Percentiles rank a stretch among this genome's conserved stretches.
phyloP scores from a whole-genome alignment of 371 early-diverging fungal genomes.

The Blyttiomyces sp. region DNA sequence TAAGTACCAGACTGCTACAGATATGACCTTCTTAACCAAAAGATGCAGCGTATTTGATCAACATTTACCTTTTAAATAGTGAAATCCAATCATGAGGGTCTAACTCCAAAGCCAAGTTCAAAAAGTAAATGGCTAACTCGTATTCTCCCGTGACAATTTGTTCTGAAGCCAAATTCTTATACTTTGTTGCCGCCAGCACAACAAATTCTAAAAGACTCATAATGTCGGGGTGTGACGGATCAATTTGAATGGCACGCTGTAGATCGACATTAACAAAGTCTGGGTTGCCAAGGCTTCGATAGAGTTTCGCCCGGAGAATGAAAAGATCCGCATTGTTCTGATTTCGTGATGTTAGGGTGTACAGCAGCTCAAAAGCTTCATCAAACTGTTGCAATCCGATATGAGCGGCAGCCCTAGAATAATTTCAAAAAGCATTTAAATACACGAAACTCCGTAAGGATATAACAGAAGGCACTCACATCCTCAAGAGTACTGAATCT shows the following conservation, averaged over 20 bases:
- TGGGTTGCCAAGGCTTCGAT: slow-evolving; percentile 21
- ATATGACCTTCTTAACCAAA: not conserved
- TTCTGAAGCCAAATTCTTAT: slow-evolving; percentile 39
- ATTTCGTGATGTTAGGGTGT: slow-evolving; percentile 24
- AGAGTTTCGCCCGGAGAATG: slow-evolving; percentile 39
- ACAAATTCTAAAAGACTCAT: slow-evolving; percentile 27
- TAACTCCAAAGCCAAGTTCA: slow-evolving; percentile 42
- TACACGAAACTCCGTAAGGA: not conserved
- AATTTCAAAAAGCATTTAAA: not conserved
- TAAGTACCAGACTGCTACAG: not conserved
- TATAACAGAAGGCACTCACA: slow-evolving; percentile 11
- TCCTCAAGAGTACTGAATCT: slow-evolving; percentile 22
- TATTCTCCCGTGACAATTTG: slow-evolving; percentile 28
- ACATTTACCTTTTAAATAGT: slow-evolving; percentile 24
- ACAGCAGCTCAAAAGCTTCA: slow-evolving; percentile 31
- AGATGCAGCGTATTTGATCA: not conserved
- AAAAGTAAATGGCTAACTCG: slow-evolving; percentile 31
- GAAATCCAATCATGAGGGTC: slow-evolving; percentile 38
- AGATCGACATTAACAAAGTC: slow-evolving; percentile 33
- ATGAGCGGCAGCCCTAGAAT: slow-evolving; percentile 24
- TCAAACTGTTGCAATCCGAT: slow-evolving; percentile 29
- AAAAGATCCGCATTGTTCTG: slow-evolving; percentile 23
- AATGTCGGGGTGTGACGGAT: slow-evolving; percentile 35
- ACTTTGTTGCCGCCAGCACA: slow-evolving; percentile 28
- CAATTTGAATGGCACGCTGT: slow-evolving; percentile 11